phyloP scores from a whole-genome alignment of 352 stramenopile species.

The Pythium phragmiticola region DNA sequence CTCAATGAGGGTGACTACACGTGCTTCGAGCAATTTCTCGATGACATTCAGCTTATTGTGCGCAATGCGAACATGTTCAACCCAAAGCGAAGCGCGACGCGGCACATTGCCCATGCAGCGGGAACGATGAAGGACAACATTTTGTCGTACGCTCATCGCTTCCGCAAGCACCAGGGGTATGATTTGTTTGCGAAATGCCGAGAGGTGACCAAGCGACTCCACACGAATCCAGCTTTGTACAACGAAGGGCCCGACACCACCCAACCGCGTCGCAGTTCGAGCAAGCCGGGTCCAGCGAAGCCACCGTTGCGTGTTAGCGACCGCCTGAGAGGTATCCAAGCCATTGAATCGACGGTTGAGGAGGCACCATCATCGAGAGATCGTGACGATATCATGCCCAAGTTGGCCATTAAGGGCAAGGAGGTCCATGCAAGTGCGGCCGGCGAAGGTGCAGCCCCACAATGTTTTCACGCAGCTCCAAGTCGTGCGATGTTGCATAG shows the following conservation, averaged over 20 bases:
- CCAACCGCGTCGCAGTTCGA: background rate
- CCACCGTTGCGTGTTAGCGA: constrained; percentile 24
- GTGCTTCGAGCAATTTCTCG: constrained; percentile 86
- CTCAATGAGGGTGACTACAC: constrained; percentile 89
- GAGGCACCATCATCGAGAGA: constrained; percentile 2
- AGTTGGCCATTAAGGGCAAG: background rate
- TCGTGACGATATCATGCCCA: background rate
- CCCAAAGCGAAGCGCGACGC: constrained; percentile 68
- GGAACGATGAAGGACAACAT: constrained; percentile 90
- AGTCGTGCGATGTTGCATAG: background rate
- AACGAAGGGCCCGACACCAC: constrained; percentile 23
- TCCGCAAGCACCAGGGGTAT: constrained; percentile 84
- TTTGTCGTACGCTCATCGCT: constrained; percentile 83
- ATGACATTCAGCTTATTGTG: constrained; percentile 88
- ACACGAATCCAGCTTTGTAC: constrained; percentile 49
- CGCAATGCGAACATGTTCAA: constrained; percentile 90
- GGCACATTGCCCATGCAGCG: constrained; percentile 78
- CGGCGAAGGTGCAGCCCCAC: background rate
- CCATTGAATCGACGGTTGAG: constrained; percentile 1
- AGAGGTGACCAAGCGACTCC: constrained; percentile 64
- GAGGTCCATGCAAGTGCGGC: background rate
- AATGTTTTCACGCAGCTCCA: constrained; percentile 15
- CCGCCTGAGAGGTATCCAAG: constrained; percentile 25
- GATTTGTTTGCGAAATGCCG: constrained; percentile 88
- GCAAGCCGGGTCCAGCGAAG: background rate